Percentiles rank a stretch among this genome's conserved stretches.
Conservation (phyloP, 1,284 basidiomycete genomes). For the Fomitopsis betulina region DNA sequence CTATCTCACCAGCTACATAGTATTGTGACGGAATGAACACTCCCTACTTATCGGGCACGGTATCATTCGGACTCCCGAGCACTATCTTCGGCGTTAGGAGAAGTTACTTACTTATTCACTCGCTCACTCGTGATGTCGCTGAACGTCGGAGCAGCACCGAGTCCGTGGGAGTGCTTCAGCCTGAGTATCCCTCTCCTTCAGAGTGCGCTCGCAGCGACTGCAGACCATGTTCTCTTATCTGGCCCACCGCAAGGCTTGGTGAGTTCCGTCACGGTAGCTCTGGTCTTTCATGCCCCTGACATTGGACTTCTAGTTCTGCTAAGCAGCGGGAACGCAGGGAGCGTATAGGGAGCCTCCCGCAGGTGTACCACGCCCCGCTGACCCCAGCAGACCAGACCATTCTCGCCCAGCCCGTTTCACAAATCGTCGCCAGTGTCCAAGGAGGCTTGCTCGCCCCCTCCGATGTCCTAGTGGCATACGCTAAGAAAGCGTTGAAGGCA, state of each 20-base stretch:
- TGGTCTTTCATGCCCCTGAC: background rate
- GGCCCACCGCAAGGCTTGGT: slow-evolving; percentile 29
- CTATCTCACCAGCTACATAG: background rate
- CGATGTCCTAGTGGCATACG: slow-evolving; percentile 42
- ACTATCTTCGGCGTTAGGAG: background rate
- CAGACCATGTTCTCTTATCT: slow-evolving; percentile 23
- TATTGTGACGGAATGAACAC: background rate
- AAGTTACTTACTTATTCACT: background rate
- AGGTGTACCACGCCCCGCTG: slow-evolving; percentile 36
- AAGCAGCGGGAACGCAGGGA: slow-evolving; percentile 45
- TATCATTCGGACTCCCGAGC: too few species aligned
- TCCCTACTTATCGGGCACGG: background rate
- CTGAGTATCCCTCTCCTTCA: too few species aligned
- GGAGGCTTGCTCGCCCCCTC: slow-evolving; percentile 33
- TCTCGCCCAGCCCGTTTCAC: slow-evolving; percentile 34
- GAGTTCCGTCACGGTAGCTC: slow-evolving; percentile 9
- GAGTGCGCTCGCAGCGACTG: too few species aligned
- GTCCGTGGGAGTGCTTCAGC: background rate
- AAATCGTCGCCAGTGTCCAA: slow-evolving; percentile 38
- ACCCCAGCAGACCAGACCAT: slow-evolving; percentile 34
- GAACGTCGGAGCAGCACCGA: too few species aligned
- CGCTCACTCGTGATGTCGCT: background rate
- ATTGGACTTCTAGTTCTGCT: slow-evolving; percentile 15
- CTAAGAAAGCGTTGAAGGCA: slow-evolving; percentile 46
- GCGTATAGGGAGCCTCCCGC: slow-evolving; percentile 36